phyloP scores from a whole-genome alignment of 768 basidiomycete genomes.

The Termitomyces sp. region DNA sequence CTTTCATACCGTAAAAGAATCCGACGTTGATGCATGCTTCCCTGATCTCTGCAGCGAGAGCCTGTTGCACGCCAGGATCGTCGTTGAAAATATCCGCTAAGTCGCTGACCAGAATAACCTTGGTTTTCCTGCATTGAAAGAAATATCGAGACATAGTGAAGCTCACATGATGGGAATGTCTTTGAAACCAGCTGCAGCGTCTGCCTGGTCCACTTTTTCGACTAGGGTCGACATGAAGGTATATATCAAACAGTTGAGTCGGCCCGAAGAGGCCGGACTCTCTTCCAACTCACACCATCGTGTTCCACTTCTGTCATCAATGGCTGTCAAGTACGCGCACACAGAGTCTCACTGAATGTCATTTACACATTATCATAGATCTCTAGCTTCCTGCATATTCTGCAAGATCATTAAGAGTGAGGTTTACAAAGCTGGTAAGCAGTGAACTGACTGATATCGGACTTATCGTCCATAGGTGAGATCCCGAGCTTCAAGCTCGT shows the following conservation, averaged over 20 bases:
- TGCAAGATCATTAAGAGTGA: conserved; percentile 93
- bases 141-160: neutral
- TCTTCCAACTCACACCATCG: neutral
- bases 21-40: conserved; percentile 80
- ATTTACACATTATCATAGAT: conserved; percentile 27
- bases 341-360: neutral
- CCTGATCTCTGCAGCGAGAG: conserved; percentile 54
- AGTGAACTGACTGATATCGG: neutral
- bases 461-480: conserved; percentile 54
- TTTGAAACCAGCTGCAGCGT: conserved; percentile 23
- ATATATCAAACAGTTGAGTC: neutral
- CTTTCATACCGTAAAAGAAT: conserved; percentile 69
- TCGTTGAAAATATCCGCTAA: conserved; percentile 32
- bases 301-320: conserved; percentile 9
- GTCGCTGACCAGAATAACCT: conserved; percentile 29
- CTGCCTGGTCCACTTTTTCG: conserved; percentile 15
- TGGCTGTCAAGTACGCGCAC: conserved; percentile 32
- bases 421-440: conserved; percentile 4
- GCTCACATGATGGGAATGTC: conserved; percentile 35
- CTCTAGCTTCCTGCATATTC: conserved; percentile 72
- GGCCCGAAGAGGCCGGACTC: neutral
- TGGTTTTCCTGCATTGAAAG: neutral
- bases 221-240: conserved; percentile 18
- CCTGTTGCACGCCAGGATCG: conserved; percentile 30
- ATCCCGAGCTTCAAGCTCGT: conserved; percentile 86